phyloP scores from a whole-genome alignment of 331 rosid species.

The Phaseolus coccineus region DNA sequence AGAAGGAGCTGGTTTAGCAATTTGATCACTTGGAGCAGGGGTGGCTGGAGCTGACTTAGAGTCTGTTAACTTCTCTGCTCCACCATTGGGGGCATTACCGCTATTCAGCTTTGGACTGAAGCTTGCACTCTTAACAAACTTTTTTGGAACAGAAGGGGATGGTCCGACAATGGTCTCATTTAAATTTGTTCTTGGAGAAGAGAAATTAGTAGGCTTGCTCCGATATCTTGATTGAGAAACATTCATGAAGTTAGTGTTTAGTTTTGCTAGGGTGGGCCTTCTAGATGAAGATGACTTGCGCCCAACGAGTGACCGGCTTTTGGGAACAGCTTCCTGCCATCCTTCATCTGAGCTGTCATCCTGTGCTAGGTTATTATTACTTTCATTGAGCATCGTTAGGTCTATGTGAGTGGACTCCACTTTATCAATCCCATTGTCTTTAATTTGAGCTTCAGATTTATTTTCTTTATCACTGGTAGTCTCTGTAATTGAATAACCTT shows the following conservation, averaged over 20 bases:
- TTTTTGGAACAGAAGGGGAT: slow-evolving; percentile 63
- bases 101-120: slow-evolving; percentile 75
- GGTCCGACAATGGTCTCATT: slow-evolving; percentile 64
- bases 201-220: slow-evolving; percentile 66
- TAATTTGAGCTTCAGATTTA: slow-evolving; percentile 64
- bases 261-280: slow-evolving; percentile 91
- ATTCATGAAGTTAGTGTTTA: slow-evolving; percentile 79
- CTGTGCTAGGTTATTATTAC: slow-evolving; percentile 53
- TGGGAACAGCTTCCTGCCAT: slow-evolving; percentile 99
- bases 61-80: slow-evolving; percentile 60
- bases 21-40: slow-evolving; percentile 69
- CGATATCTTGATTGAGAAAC: slow-evolving; percentile 72
- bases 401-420: slow-evolving; percentile 60
- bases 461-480: slow-evolving; percentile 86
- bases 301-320: slow-evolving; percentile 74
- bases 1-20: slow-evolving; percentile 58
- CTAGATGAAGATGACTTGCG: slow-evolving; percentile 81
- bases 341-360: slow-evolving; percentile 86
- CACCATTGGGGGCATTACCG: slow-evolving; percentile 51
- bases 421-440: slow-evolving; percentile 57
- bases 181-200: slow-evolving; percentile 66
- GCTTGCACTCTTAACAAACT: slow-evolving; percentile 76
- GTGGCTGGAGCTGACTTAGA: slow-evolving; percentile 77
- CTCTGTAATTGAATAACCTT: slow-evolving; percentile 56
- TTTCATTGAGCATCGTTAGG: slow-evolving; percentile 47